Conservation (phyloP, 768 basidiomycete genomes). For the Suillus alpinus region DNA sequence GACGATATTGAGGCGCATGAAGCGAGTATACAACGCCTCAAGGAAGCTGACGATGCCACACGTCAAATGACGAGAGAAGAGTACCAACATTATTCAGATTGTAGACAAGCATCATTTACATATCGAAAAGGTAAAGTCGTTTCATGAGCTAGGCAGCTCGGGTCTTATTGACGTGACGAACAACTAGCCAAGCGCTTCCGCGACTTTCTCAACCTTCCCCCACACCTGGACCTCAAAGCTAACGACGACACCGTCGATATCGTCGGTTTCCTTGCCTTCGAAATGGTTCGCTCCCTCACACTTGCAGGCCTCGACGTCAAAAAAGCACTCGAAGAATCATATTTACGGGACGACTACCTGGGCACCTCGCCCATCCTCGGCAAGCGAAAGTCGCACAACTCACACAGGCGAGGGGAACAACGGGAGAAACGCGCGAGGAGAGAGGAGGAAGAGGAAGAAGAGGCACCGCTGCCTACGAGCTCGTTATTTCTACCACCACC, state of each 20-base stretch:
- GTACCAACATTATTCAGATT: conserved; percentile 96
- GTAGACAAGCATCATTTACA: conserved; percentile 94
- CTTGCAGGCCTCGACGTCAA: conserved; percentile 85
- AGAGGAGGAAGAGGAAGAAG: conserved; percentile 56
- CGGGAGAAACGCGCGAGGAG: conserved; percentile 46
- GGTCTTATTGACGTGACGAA: not conserved
- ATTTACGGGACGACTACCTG: conserved; percentile 61
- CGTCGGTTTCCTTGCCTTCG: conserved; percentile 95
- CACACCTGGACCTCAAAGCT: conserved; percentile 83
- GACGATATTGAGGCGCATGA: conserved; percentile 96
- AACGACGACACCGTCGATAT: conserved; percentile 96
- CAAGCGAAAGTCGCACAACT: conserved; percentile 59
- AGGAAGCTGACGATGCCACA: conserved; percentile 95
- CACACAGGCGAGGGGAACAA: conserved; percentile 38
- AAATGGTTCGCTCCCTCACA: conserved; percentile 93
- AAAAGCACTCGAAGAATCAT: conserved; percentile 70
- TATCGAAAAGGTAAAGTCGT: conserved; percentile 80
- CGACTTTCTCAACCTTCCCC: conserved; percentile 87
- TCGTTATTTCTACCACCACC: conserved; percentile 80
- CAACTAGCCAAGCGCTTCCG: conserved; percentile 84
- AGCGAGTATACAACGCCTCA: conserved; percentile 84
- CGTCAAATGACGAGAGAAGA: conserved; percentile 95
- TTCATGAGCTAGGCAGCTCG: not conserved
- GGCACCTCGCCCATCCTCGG: conserved; percentile 50
- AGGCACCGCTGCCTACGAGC: conserved; percentile 64